Evolutionary conservation across 1,284 basidiomycete genomes (phyloP), one percentile per base, ranked within the genome.

Genomic region (Boletus austroedulis): DNA sequence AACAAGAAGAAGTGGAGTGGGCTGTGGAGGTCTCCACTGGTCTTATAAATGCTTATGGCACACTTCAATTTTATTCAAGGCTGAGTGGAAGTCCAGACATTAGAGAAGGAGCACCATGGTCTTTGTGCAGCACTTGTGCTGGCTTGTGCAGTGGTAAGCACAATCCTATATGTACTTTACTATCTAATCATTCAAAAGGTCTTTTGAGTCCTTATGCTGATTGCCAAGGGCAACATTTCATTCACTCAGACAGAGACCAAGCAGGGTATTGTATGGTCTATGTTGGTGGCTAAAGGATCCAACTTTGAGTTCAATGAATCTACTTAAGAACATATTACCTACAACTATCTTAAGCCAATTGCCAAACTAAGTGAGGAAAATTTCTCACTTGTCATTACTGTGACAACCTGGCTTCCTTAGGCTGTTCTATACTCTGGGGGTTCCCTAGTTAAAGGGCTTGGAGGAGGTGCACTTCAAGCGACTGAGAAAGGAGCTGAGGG

Each of bases 21-120:
- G 11, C 7, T 55, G 4, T 55, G 53, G 53, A 55, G 46, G 46
- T 21, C 34, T 1, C 44, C 36, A 5, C 9, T 52, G 1, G 23
- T 57, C 0, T 50, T 57, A 3, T 36, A 52, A 24, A 52, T 23
- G 5, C 52, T 56, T 26, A 31, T 50, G 2, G 34, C 31, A 15
- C 50, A 57, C 28, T 57, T 52, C 21, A 57, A 52, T 17, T 57
- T 28, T 28, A 47, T 47, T 24, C 50, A 52, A 28, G 49, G 44
- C 6, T 9, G 2, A 34, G 21, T 5, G 1, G 23, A 44, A n/a
- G 29, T 53, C 31, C 28, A n/a, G 5, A 10, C 10, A 4, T 21
- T 51, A 19, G 19, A 51, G 24, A n/a, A 43, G 7, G 17, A 43
- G 7, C 11, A 29, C 3, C 3, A 5, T 3, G 29, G 28, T 10